Evolutionary conservation across 2,329 filamentous ascomycete genomes (phyloP), one percentile per base, ranked within the genome.

Genomic region (Pseudocercospora cruenta): DNA sequence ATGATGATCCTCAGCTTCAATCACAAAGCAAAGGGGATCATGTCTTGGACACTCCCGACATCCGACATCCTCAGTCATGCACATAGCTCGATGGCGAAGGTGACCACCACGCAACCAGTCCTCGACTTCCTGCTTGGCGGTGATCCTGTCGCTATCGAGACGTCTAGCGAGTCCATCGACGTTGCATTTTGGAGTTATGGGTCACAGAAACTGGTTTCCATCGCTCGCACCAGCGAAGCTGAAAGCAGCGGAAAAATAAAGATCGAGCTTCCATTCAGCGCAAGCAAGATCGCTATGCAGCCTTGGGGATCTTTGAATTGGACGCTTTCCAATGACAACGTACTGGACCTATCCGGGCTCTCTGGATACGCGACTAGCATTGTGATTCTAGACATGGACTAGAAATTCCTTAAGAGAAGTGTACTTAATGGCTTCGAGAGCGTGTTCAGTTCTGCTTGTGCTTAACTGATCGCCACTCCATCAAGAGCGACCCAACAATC

Each of bases 1-100:
- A 84, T 85, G 82, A 80, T 77, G 55, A 75, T 84, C 65, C 68
- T 85, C 12, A 77, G 77, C 54, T 69, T 85, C 55, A 85, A 84
- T 67, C 83, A 85, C 67, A 79, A 81, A 54, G 83, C 82, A 0
- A 85, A 83, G 69, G 84, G 81, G 0, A 77, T 85, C 45, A 80
- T 83, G 33, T 79, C 77, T 69, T 86, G 84, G 84, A 73, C 77
- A 16, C 85, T 80, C 67, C 83, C 83, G 0, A 61, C 63, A 0
- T 66, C 67, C 80, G 80, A 4, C 33, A 75, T 69, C 1, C 78
- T 71, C 81, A 21, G 73, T 68, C 45, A 69, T 67, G 31, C 75
- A 75, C 28, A 84, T 76, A 55, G 75, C 8, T 53, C 64, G 12
- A 68, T 86, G 63, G 81, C 80, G 10, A 78, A 72, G 19, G 75